phyloP scores from a whole-genome alignment of 768 basidiomycete species.

The Kwoniella mangroviensis region DNA sequence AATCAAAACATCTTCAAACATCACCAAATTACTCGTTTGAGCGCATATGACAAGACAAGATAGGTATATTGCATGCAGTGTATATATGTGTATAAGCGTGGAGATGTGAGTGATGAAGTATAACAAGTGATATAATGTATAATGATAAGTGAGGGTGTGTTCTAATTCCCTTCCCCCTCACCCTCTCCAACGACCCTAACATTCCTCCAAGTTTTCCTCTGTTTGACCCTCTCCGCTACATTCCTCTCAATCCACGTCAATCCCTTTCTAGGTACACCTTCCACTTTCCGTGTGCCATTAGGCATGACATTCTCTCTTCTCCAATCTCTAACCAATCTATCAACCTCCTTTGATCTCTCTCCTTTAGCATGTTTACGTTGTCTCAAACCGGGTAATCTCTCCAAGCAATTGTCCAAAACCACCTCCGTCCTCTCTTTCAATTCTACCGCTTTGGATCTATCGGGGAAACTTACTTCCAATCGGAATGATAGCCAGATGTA shows the following conservation, averaged over 20 bases:
- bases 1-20: conserved; percentile 3
- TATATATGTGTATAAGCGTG: background rate
- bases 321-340: conserved; percentile 28
- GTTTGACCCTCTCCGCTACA: conserved; percentile 22
- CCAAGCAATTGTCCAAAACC: conserved; percentile 67
- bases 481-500: conserved; percentile 87
- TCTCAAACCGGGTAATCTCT: conserved; percentile 50
- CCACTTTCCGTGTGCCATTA: conserved; percentile 26
- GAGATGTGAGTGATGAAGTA: background rate
- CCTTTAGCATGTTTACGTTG: conserved; percentile 28
- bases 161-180: background rate
- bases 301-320: conserved; percentile 27
- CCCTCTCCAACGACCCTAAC: conserved; percentile 14
- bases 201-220: conserved; percentile 34
- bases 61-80: conserved; percentile 15
- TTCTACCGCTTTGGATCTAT: conserved; percentile 62
- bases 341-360: conserved; percentile 28
- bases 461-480: conserved; percentile 68
- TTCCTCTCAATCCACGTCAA: conserved; percentile 22
- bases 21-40: background rate
- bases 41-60: background rate
- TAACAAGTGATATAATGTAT: background rate
- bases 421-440: conserved; percentile 70
- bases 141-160: background rate
- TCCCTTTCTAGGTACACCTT: conserved; percentile 18